Percentiles rank a stretch among this genome's conserved stretches.
These are phyloP conservation scores for Bruguiera gymnorhiza DNA, from an alignment of 345 rosid genomes.

Conservation along the genomic window DNA sequence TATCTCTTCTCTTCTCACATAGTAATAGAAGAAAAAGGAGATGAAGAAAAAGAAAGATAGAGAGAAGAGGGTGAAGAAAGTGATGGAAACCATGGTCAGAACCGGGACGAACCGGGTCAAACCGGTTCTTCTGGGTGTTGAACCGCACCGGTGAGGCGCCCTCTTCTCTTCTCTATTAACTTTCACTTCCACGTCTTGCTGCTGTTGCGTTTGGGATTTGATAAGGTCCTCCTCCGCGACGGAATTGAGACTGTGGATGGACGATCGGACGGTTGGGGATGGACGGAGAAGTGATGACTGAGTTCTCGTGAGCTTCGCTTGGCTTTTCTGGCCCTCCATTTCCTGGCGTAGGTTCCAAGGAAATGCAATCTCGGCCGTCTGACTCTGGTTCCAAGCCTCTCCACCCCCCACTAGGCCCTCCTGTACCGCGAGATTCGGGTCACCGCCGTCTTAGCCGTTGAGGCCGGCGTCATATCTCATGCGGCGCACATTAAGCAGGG, in stretches of 20 bases:
- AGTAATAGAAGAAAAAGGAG: constrained; percentile 5
- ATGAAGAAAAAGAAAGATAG: constrained; percentile 48
- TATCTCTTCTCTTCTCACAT: constrained; percentile 52
- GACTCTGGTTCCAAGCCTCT: not conserved
- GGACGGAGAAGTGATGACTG: constrained; percentile 86
- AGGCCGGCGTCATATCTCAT: constrained; percentile 47
- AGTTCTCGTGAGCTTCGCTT: constrained; percentile 67
- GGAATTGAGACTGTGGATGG: constrained; percentile 79
- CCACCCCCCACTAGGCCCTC: constrained; percentile 15
- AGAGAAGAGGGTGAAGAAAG: constrained; percentile 44
- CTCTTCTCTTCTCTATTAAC: constrained; percentile 34
- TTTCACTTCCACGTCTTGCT: constrained; percentile 8
- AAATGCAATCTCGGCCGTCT: constrained; percentile 17
- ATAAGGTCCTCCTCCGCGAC: constrained; percentile 50
- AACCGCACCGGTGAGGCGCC: constrained; percentile 32
- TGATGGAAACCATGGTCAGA: constrained; percentile 49
- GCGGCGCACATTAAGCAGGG: constrained; percentile 37
- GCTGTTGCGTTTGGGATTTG: constrained; percentile 21
- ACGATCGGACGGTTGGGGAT: constrained; percentile 78
- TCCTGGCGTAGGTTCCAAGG: not conserved
- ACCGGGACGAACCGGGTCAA: constrained; percentile 52
- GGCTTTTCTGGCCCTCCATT: constrained; percentile 68
- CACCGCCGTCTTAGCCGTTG: constrained; percentile 24
- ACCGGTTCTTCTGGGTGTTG: constrained; percentile 44
- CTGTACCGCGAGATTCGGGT: constrained; percentile 55